These are phyloP conservation scores for Helicocarpus griseus DNA, from an alignment of 2,329 filamentous ascomycete species.

Conservation along the genomic window DNA sequence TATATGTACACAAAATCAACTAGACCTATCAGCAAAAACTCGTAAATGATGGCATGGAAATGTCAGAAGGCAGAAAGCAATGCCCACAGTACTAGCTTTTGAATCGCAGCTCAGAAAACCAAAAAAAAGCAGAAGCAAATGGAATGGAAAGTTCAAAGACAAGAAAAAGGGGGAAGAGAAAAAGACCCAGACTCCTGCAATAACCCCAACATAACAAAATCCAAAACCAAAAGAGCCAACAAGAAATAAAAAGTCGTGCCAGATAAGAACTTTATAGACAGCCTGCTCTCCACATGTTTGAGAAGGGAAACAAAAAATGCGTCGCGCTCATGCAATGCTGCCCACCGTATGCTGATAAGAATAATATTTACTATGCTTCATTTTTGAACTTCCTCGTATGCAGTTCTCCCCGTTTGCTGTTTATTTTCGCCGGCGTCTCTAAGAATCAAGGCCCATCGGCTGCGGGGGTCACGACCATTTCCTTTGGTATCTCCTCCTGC, in stretches of 20 bases:
- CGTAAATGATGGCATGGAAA: no score
- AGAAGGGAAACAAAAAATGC: neutral
- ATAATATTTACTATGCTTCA: no score
- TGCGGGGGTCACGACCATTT: neutral
- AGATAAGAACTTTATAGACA: neutral
- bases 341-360: neutral
- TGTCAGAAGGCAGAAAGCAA: no score
- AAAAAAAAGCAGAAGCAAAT: neutral
- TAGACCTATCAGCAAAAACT: no score
- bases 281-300: neutral
- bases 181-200: neutral
- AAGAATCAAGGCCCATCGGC: neutral
- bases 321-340: neutral
- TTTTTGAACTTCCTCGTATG: neutral
- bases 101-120: neutral
- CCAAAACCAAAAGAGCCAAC: neutral
- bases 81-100: no score
- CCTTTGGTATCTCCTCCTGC: neutral
- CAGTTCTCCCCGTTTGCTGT: no score
- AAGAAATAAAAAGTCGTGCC: neutral
- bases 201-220: neutral
- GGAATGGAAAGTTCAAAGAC: neutral
- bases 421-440: neutral
- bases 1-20: no score
- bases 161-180: neutral